Conservation (phyloP, 371 early-diverging fungal species). For the Apophysomyces trapeziformis region DNA sequence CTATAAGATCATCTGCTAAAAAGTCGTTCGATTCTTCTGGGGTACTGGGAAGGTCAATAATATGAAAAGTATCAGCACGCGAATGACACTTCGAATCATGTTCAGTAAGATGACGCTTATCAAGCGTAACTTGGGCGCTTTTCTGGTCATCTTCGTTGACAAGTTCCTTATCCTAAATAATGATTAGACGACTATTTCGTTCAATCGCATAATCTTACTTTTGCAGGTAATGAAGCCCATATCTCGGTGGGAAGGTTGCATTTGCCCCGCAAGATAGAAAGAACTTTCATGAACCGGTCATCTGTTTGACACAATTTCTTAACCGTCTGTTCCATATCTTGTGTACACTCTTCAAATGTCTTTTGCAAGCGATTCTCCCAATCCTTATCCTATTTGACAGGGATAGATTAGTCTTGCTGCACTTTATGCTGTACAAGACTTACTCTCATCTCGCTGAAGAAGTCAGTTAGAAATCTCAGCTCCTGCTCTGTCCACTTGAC, state of each 20-base stretch:
- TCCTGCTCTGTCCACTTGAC: neutral
- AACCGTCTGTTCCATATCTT: neutral
- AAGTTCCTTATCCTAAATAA: neutral
- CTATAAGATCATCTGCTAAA: neutral
- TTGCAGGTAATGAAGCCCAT: neutral
- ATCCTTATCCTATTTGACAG: neutral
- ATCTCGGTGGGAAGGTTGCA: neutral
- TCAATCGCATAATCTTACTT: neutral
- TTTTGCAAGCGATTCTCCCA: neutral
- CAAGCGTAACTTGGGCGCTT: neutral
- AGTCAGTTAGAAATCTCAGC: neutral
- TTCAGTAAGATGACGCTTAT: neutral
- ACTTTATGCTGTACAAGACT: neutral
- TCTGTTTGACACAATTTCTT: neutral
- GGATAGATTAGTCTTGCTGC: too few species aligned
- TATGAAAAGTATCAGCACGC: neutral
- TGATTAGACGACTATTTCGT: neutral
- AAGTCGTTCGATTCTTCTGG: neutral
- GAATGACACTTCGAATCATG: neutral
- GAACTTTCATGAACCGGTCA: neutral
- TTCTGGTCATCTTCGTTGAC: neutral
- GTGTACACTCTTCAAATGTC: neutral
- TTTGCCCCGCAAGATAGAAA: neutral
- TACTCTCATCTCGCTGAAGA: neutral
- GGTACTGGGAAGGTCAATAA: conserved; percentile 2